phyloP scores from a whole-genome alignment of 2,329 filamentous ascomycete genomes.

The Trichoderma sp. region DNA sequence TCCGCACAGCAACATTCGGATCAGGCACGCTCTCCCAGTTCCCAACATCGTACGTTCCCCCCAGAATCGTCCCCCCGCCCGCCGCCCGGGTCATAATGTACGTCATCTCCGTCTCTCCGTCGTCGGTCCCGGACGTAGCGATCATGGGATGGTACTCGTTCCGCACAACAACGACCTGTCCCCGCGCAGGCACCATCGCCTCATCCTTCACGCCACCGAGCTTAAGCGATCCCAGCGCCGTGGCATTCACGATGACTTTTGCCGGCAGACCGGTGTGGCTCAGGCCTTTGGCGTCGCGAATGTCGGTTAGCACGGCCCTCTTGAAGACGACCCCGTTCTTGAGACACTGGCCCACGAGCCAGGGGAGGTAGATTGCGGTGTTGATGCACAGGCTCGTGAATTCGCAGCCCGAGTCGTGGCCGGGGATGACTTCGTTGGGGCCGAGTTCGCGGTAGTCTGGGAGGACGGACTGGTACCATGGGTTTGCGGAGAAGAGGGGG shows the following conservation, averaged over 20 bases:
- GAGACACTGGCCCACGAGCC: conserved; percentile 78
- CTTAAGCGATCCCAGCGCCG: conserved; percentile 72
- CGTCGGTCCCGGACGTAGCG: conserved; percentile 70
- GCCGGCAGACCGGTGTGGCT: conserved; percentile 59
- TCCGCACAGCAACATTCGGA: conserved; percentile 74
- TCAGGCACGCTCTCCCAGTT: conserved; percentile 81
- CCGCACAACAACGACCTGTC: conserved; percentile 80
- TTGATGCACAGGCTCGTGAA: conserved; percentile 93
- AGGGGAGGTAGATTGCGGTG: conserved; percentile 82
- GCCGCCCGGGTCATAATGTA: conserved; percentile 84
- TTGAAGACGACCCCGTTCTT: conserved; percentile 70
- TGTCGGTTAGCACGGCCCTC: conserved; percentile 66
- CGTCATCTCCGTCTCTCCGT: conserved; percentile 69
- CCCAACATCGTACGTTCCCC: conserved; percentile 79
- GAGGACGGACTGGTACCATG: conserved; percentile 74
- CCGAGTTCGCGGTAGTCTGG: conserved; percentile 69
- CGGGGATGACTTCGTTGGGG: conserved; percentile 60
- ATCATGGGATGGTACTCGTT: conserved; percentile 75
- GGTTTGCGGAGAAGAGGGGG: conserved; percentile 64
- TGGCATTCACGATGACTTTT: conserved; percentile 80
- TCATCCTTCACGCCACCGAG: conserved; percentile 81
- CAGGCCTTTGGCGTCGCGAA: conserved; percentile 64
- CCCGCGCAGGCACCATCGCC: conserved; percentile 73
- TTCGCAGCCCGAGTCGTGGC: conserved; percentile 69
- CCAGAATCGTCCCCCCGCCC: conserved; percentile 80